Percentiles rank a stretch among this genome's conserved stretches.
phyloP scores from a whole-genome alignment of 495 filamentous ascomycete genomes.

The Melanomma pulvis-pyrius region DNA sequence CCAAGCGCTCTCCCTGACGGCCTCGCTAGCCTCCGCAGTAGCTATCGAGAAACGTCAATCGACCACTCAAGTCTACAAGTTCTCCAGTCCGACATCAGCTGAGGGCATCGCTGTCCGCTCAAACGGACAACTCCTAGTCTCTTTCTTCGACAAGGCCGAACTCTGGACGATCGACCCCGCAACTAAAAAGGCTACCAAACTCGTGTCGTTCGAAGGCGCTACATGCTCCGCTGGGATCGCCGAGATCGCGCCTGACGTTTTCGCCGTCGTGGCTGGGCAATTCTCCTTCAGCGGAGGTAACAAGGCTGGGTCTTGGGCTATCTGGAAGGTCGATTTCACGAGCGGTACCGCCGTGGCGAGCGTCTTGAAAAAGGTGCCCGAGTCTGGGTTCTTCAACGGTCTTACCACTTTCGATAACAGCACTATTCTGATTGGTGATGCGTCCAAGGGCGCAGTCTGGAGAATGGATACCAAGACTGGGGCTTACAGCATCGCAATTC shows the following conservation, averaged over 20 bases:
- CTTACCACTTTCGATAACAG: constrained; percentile 46
- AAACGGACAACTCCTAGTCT: constrained; percentile 27
- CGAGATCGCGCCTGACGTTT: constrained; percentile 28
- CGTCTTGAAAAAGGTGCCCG: constrained; percentile 47
- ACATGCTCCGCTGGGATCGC: constrained; percentile 28
- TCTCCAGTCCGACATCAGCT: constrained; percentile 19
- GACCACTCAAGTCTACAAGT: constrained; percentile 32
- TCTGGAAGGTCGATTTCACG: constrained; percentile 30
- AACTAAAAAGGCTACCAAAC: constrained; percentile 17
- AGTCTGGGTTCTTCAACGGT: constrained; percentile 49
- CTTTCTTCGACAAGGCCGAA: constrained; percentile 30
- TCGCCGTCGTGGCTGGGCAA: constrained; percentile 28
- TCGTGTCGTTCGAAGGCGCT: constrained; percentile 11
- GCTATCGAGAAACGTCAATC: constrained; percentile 37
- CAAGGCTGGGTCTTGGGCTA: constrained; percentile 24
- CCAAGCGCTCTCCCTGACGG: constrained; percentile 30
- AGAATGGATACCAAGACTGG: constrained; percentile 20
- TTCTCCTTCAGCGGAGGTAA: constrained; percentile 15
- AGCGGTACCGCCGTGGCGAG: constrained; percentile 38
- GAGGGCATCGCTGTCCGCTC: constrained; percentile 28
- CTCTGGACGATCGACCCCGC: constrained; percentile 21
- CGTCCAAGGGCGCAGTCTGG: constrained; percentile 22
- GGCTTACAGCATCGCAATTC: constrained; percentile 24
- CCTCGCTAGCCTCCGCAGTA: constrained; percentile 36
- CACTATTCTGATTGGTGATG: constrained; percentile 46